Base-by-base conservation (phyloP, 1,139 yeast species). In the Candida smagusa region DNA sequence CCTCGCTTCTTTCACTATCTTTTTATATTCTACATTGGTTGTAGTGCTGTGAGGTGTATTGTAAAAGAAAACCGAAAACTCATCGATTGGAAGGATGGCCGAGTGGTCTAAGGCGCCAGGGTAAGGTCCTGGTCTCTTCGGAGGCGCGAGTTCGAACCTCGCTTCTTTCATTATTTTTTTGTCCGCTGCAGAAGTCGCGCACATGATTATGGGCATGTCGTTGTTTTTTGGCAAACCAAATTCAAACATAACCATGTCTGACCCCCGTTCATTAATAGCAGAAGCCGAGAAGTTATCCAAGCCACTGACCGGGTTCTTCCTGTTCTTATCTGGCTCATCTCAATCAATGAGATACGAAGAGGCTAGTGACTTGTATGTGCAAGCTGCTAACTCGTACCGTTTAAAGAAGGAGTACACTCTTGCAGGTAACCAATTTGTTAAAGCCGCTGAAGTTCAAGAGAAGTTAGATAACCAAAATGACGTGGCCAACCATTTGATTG, bases 311-410 rank as follows among this genome's bases (percentile, higher is more conserved):
- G 95, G 97, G n/a, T 58, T 72, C 39, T 74, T 89, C 47, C 74
- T 82, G 64, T 75, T 86, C 41, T 60, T 90, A 31, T 75, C 89
- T 37, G 86, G 94, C 5, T 76, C 84, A 3, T 79, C 92, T 6
- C 74, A 74, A 41, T 69, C 83, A 1, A 73, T 75, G 49, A 74
- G 87, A 46, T 75, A 71, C 42, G 98, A 92, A 58, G 98, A 94
- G 47, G 97, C 98, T 3, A 83, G 92, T 4, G 98, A 94, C 49
- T 66, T 87, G 31, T 90, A 84, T 56, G 72, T 82, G 28, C 95
- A 88, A 62, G 98, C 98, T 3, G 98, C 95, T 22, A 92, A 90
- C 56, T 75, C 79, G 35, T 92, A 81, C 67, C 76, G 92, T 45
- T 67, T 92, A 43, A 81, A 77, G 49, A 87, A 86, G 57, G 87